Percentiles rank a stretch among this genome's conserved stretches.
These are phyloP conservation scores for Oryza punctata DNA, from an alignment of 176 grass and related monocot species.

Conservation along the genomic window DNA sequence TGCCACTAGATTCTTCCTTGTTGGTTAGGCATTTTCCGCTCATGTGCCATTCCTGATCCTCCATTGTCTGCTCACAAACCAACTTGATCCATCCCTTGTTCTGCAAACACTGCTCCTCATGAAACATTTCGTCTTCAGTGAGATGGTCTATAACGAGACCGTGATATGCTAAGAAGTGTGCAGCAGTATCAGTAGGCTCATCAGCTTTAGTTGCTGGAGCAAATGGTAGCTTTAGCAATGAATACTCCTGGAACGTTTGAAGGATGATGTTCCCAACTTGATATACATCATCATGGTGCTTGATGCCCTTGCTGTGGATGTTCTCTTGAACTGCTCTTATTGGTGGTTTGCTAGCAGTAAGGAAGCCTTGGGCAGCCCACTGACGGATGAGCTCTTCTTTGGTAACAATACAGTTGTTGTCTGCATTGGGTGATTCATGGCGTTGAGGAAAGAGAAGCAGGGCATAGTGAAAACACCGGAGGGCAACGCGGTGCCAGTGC, in stretches of 20 bases:
- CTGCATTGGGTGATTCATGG: not conserved
- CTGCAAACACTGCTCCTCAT: too few relatives aligned
- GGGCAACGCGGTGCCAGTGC: not conserved
- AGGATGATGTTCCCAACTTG: slow-evolving; percentile 25
- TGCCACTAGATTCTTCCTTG: too few relatives aligned
- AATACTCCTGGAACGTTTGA: not conserved
- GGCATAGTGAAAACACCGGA: not conserved
- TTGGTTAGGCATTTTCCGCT: too few relatives aligned
- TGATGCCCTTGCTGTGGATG: not conserved
- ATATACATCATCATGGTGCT: not conserved
- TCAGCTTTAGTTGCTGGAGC: not conserved
- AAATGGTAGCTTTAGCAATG: not conserved
- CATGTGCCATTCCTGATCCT: too few relatives aligned
- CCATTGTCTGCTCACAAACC: accelerated
- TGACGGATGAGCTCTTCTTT: slow-evolving; percentile 9
- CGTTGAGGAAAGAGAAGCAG: not conserved
- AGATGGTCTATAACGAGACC: not conserved
- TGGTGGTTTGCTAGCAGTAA: not conserved
- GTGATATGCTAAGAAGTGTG: not conserved
- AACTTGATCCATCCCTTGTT: too few relatives aligned
- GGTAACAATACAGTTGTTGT: not conserved
- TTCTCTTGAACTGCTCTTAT: not conserved
- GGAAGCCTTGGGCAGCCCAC: not conserved
- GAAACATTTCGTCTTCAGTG: not conserved
- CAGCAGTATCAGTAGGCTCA: not conserved